Conservation (phyloP, 208 protist species). For the Acanthamoeba triangularis region DNA sequence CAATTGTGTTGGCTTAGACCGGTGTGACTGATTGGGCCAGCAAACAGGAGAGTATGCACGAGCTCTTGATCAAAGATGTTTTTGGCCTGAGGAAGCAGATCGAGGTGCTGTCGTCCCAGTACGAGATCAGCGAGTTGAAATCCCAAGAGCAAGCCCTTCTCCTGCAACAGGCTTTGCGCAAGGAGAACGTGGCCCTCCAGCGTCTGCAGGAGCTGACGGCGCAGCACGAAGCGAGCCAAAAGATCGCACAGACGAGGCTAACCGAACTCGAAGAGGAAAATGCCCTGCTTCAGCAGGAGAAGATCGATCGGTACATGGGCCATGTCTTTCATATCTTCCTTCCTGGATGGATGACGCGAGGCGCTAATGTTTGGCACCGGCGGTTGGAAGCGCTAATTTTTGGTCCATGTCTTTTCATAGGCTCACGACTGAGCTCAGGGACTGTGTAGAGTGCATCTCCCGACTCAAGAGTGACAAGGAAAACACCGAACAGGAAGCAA, state of each 20-base stretch:
- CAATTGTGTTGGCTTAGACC: neutral
- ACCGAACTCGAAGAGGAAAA: neutral
- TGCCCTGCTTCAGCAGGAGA: neutral
- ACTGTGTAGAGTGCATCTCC: neutral
- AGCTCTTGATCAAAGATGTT: constrained; percentile 63
- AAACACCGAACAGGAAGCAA: neutral
- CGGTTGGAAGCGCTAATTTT: neutral
- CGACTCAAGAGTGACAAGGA: neutral
- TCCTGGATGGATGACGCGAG: no score
- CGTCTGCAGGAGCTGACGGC: neutral
- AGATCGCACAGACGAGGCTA: neutral
- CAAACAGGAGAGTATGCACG: constrained; percentile 4
- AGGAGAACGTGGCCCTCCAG: constrained; percentile 13
- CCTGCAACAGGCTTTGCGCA: neutral
- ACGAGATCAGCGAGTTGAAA: constrained; percentile 57
- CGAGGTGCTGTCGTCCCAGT: constrained; percentile 25
- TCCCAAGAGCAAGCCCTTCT: neutral
- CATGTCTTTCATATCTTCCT: no score
- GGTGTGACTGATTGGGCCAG: neutral
- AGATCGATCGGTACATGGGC: neutral
- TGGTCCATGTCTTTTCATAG: neutral
- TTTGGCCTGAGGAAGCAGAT: constrained; percentile 5
- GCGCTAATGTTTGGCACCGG: neutral
- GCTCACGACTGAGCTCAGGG: neutral
- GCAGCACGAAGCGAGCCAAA: neutral